phyloP scores from a whole-genome alignment of 106 monocot genomes.

The Dendrobium huoshanense region DNA sequence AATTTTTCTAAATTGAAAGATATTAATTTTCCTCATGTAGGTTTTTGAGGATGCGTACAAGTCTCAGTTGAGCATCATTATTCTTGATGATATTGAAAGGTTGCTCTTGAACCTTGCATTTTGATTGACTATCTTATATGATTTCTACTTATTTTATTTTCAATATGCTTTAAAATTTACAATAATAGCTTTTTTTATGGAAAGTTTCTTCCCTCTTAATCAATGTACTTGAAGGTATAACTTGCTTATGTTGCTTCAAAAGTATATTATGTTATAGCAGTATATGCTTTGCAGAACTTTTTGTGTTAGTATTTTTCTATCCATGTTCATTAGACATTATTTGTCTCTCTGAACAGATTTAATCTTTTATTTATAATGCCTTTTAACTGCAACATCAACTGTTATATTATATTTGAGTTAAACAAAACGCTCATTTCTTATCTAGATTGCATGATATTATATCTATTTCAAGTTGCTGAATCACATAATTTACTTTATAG shows the following conservation, averaged over 20 bases:
- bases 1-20: not conserved
- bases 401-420: not conserved
- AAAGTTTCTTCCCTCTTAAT: not conserved
- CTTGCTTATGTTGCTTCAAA: not conserved
- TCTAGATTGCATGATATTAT: not conserved
- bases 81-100: slow-evolving; percentile 99
- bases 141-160: not conserved
- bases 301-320: not conserved
- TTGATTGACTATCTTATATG: not conserved
- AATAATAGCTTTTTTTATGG: not conserved
- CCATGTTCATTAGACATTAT: not conserved
- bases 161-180: not conserved
- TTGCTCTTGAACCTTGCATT: slow-evolving; percentile 13
- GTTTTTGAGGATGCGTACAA: slow-evolving; percentile 99
- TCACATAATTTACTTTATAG: slow-evolving; percentile 29
- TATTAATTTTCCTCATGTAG: slow-evolving; percentile 24
- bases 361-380: not conserved
- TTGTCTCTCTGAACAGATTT: not conserved
- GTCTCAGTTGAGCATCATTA: slow-evolving; percentile 83
- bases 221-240: not conserved
- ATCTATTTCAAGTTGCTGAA: not conserved
- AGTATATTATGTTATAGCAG: not conserved
- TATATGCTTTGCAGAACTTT: not conserved
- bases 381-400: not conserved
- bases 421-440: not conserved